Base-by-base conservation (phyloP, 148 eudicot genomes). In the Spergularia bocconei region DNA sequence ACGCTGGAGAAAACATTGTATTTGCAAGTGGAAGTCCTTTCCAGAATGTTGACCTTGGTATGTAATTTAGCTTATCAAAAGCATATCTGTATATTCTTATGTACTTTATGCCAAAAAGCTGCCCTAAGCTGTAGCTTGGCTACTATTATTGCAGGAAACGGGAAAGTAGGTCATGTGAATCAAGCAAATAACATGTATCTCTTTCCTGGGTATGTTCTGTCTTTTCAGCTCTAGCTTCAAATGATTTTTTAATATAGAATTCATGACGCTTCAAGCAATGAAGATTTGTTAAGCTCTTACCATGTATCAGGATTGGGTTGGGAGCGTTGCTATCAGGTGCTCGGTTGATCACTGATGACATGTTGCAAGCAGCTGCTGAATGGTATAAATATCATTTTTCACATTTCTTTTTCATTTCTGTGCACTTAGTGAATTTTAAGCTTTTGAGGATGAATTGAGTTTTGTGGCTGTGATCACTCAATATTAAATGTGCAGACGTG, bases 151-250 rank as follows among this genome's bases (percentile, higher is more conserved):
- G 72, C 89, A 95, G 99, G 93, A 57, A 92, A 95, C 80, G 99
- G 99, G 25, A 95, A 86, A 82, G 75, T 89, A 51, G 97, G 99
- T 67, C 88, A 95, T 82, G 99, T 95, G 69, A 95, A 95, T 78
- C 99, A 95, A 88, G 99, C 99, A 53, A 95, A 95, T 83, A 95
- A 95, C 82, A 95, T 95, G 99, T 95, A 95, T 75, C 89, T 95
- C 64, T 95, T 95, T 78, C 99, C 99, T 20, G 99, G 99, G 99
- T 95, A 44, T 65, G 92, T 85, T 77, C 69, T 72, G 50, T 23
- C 33, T 76, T 65, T 77, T 62, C 47, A 29, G n/a, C 29, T 17
- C 51, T 29, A n/a, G 48, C 63, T 81, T 66, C 62, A 63, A 19
- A 68, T 19, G 53, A 20, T 73, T 47, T 73, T 47, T 71, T 8